Evolutionary conservation across 345 rosid species (phyloP).

Genomic region (Aquilaria yunnanensis): DNA sequence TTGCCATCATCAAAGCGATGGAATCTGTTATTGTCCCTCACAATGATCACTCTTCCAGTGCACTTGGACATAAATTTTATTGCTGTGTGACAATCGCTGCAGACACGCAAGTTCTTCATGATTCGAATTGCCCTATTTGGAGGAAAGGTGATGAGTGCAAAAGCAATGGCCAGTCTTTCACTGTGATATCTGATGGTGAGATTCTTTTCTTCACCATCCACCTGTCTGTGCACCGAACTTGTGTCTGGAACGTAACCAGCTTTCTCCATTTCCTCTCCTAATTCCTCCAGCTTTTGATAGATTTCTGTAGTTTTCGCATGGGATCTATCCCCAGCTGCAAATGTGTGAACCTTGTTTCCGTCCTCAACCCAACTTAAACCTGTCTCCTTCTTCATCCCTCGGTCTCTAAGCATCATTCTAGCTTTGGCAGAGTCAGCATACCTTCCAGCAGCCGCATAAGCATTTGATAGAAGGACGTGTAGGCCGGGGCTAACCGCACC

Average conservation of each 20-base stretch:
- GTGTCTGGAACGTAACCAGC: conserved; percentile 88
- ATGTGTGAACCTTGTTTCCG: conserved; percentile 74
- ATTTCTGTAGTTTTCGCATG: conserved; percentile 54
- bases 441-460: conserved; percentile 90
- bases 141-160: conserved; percentile 57
- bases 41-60: conserved; percentile 67
- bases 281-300: conserved; percentile 63
- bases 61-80: conserved; percentile 79
- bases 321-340: conserved; percentile 70
- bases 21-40: conserved; percentile 79
- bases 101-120: conserved; percentile 83
- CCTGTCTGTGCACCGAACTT: conserved; percentile 65
- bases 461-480: conserved; percentile 63
- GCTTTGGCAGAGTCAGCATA: conserved; percentile 81
- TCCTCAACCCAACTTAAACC: conserved; percentile 95
- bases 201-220: conserved; percentile 66
- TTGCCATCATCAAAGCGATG: conserved; percentile 78
- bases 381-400: conserved; percentile 81
- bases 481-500: conserved; percentile 66
- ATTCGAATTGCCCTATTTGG: conserved; percentile 60
- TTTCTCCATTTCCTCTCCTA: conserved; percentile 72
- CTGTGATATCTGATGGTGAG: conserved; percentile 71
- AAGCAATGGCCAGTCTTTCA: conserved; percentile 79
- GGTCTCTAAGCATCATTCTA: conserved; percentile 70
- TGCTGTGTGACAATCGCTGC: conserved; percentile 89